Percentiles rank a stretch among this genome's conserved stretches.
Conservation (phyloP, 2,329 filamentous ascomycete species). For the Claviceps quebecensis region DNA sequence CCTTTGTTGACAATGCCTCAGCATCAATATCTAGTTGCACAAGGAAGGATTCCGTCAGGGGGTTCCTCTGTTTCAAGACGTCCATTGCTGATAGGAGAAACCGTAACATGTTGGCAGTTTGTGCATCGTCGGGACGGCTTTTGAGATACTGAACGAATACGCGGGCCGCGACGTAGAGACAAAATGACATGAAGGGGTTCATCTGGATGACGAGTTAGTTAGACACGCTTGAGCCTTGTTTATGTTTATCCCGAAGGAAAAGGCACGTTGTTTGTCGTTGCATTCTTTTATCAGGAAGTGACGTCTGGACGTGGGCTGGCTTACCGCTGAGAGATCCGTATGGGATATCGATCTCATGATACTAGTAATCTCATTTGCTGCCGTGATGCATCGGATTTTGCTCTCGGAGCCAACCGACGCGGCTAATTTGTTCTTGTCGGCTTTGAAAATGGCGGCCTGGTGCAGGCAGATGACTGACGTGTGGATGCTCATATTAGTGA, state of each 20-base stretch:
- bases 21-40: slow-evolving; percentile 88
- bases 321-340: slow-evolving; percentile 66
- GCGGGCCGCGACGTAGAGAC: slow-evolving; percentile 84
- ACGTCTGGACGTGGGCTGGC: neutral
- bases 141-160: slow-evolving; percentile 97
- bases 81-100: slow-evolving; percentile 87
- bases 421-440: slow-evolving; percentile 73
- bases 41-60: slow-evolving; percentile 85
- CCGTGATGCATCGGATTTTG: slow-evolving; percentile 83
- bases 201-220: slow-evolving; percentile 39
- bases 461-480: slow-evolving; percentile 96
- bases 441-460: slow-evolving; percentile 95
- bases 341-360: slow-evolving; percentile 95
- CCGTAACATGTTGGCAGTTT: slow-evolving; percentile 65
- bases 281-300: neutral
- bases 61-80: slow-evolving; percentile 74
- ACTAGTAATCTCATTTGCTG: slow-evolving; percentile 82
- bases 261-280: neutral
- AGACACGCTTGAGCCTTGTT: too few species aligned
- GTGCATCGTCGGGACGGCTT: slow-evolving; percentile 72
- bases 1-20: slow-evolving; percentile 53
- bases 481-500: slow-evolving; percentile 93
- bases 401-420: slow-evolving; percentile 71
- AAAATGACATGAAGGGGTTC: slow-evolving; percentile 92
- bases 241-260: neutral